Conservation (phyloP, 805 yeast genomes). For the Maudiozyma barnettii region DNA sequence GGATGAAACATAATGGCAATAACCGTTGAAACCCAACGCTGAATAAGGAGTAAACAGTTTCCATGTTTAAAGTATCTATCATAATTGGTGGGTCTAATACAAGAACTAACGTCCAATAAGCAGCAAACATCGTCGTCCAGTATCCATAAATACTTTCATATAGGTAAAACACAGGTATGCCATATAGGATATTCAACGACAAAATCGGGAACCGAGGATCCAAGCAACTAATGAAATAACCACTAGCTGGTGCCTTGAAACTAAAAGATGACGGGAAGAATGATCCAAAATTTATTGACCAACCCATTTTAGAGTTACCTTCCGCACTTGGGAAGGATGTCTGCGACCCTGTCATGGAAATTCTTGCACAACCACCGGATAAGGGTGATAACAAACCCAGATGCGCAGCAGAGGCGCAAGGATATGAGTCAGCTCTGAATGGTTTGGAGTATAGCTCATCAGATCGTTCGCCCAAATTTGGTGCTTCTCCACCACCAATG, state of each 20-base stretch:
- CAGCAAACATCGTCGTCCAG: slow-evolving; percentile 54
- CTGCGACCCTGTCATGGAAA: slow-evolving; percentile 48
- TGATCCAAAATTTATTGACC: slow-evolving; percentile 47
- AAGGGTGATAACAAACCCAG: slow-evolving; percentile 67
- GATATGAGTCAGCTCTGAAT: slow-evolving; percentile 80
- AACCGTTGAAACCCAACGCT: slow-evolving; percentile 67
- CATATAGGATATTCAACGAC: slow-evolving; percentile 48
- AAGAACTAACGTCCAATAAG: slow-evolving; percentile 75
- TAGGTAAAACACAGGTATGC: slow-evolving; percentile 51
- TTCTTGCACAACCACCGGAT: slow-evolving; percentile 69
- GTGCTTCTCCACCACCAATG: slow-evolving; percentile 61
- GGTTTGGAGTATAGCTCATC: slow-evolving; percentile 41
- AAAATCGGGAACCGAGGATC: slow-evolving; percentile 60
- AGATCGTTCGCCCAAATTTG: slow-evolving; percentile 8
- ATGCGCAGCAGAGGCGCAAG: slow-evolving; percentile 86
- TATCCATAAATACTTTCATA: slow-evolving; percentile 40
- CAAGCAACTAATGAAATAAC: slow-evolving; percentile 42
- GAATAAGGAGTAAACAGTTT: slow-evolving; percentile 46
- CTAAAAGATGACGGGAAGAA: slow-evolving; percentile 68
- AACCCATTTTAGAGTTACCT: slow-evolving; percentile 46
- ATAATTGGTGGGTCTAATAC: slow-evolving; percentile 71
- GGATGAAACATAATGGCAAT: slow-evolving; percentile 62
- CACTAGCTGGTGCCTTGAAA: slow-evolving; percentile 38
- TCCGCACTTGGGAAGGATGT: slow-evolving; percentile 36
- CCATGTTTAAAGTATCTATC: slow-evolving; percentile 44